These are phyloP conservation scores for Pezizomycotina sp. DNA, from an alignment of 2,329 filamentous ascomycete species.

Conservation along the genomic window DNA sequence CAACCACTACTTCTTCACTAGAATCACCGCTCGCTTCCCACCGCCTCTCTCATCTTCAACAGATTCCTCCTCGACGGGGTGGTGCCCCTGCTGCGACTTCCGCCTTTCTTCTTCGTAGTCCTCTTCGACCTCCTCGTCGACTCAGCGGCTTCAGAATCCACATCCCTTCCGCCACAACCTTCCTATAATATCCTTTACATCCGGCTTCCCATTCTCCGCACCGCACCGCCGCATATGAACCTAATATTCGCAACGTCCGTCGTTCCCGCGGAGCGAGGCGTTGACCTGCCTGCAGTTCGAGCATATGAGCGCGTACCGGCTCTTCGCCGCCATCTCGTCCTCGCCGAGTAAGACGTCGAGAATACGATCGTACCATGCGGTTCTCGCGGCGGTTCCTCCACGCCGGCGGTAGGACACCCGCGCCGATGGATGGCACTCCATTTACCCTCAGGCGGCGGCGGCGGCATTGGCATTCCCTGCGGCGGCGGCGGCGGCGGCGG, in stretches of 20 bases:
- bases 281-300: slow-evolving; percentile 71
- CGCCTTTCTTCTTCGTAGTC: slow-evolving; percentile 2
- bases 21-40: slow-evolving; percentile 12
- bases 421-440: no score
- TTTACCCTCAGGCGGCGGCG: no score
- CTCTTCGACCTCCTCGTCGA: slow-evolving; percentile 13
- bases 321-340: slow-evolving; percentile 82
- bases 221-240: slow-evolving; percentile 84
- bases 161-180: slow-evolving; percentile 34
- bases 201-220: slow-evolving; percentile 64
- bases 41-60: slow-evolving; percentile 4
- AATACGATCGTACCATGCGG: slow-evolving; percentile 88
- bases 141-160: slow-evolving; percentile 3
- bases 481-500: slow-evolving; percentile 6
- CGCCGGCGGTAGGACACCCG: no score
- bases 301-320: slow-evolving; percentile 79
- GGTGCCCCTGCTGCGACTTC: slow-evolving; percentile 13
- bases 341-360: slow-evolving; percentile 85
- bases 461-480: slow-evolving; percentile 36
- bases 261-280: slow-evolving; percentile 74
- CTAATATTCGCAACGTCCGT: slow-evolving; percentile 57
- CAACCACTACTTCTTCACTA: slow-evolving; percentile 13
- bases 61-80: slow-evolving; percentile 5
- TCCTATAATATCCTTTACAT: slow-evolving; percentile 54
- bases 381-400: slow-evolving; percentile 25